Percentiles rank a stretch among this genome's conserved stretches.
Conservation (phyloP, 1,284 basidiomycete genomes). For the Ustilago hordei region DNA sequence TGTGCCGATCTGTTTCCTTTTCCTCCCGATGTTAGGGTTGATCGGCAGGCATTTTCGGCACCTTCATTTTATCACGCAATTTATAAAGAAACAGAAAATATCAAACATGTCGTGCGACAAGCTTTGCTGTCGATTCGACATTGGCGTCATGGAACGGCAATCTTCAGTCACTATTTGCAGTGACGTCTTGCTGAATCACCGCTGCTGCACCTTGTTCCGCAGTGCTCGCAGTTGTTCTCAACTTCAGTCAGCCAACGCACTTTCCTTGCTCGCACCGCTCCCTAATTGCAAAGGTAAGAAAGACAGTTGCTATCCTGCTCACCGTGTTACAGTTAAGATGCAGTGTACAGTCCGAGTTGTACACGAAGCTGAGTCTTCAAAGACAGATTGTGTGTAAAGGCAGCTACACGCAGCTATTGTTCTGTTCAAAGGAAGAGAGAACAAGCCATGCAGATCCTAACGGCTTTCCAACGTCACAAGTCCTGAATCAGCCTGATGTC, state of each 20-base stretch:
- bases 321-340: neutral
- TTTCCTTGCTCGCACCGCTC: neutral
- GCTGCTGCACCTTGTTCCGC: constrained; percentile 15
- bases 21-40: too few species aligned
- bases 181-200: constrained; percentile 41
- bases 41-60: too few species aligned
- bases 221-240: neutral
- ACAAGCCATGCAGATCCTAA: neutral
- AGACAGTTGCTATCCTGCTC: neutral
- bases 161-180: constrained; percentile 3
- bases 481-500: constrained; percentile 31
- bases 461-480: neutral
- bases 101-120: neutral
- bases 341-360: neutral
- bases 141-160: constrained; percentile 7
- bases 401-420: neutral
- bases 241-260: constrained; percentile 14
- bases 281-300: neutral
- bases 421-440: neutral
- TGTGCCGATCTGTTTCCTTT: too few species aligned
- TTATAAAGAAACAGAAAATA: too few species aligned
- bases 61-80: too few species aligned
- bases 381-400: neutral
- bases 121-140: constrained; percentile 2
- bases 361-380: neutral